Base-by-base conservation (phyloP, 2,329 filamentous ascomycete genomes). In the Aspergillus fumigatus region DNA sequence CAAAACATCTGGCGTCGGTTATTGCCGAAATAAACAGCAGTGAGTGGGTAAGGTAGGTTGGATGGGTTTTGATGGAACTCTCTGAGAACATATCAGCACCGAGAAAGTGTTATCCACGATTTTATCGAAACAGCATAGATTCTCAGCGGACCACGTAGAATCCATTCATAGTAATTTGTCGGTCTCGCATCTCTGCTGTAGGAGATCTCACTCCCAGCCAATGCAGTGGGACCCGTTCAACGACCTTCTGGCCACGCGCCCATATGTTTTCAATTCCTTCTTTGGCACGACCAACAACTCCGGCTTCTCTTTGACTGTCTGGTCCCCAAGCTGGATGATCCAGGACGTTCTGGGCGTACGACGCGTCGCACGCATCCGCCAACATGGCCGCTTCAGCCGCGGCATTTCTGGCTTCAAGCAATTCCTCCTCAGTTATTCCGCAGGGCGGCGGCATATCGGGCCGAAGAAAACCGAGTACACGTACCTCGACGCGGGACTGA, bases 141-240 rank as follows among this genome's bases (percentile, higher is more conserved):
- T 17, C 11, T 62, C 59, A 70, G 17, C 70, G 56, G 19, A 69
- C 64, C 45, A 77, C 70, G 61, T 70, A 77, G 60, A 73, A 77
- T 1, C 75, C 75, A 60, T 71, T 72, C 6, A 67, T 61, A 6
- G 61, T 61, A 10, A 73, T 47, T 32, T 68, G 60, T 48, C 74
- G 75, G 61, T 88, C 84, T 60, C 77, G 77, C 65, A 79, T 66
- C 27, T 74, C 64, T 40, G 71, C 69, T 19, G 63, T 61, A 4
- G 61, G 58, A 11, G 79, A 83, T 52, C 86, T 77, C 47, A 89
- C 77, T 0, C 86, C 86, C 3, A 81, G 75, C 63, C 75, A 75
- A 66, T 88, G 84, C 48, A 86, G 63, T 2, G 85, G 85, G 3
- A 88, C 74, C 53, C 77, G 76, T 58, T 87, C 84, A 6, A 87